phyloP scores from a whole-genome alignment of 176 grass and related monocot species.

The Oryza glumipatula region DNA sequence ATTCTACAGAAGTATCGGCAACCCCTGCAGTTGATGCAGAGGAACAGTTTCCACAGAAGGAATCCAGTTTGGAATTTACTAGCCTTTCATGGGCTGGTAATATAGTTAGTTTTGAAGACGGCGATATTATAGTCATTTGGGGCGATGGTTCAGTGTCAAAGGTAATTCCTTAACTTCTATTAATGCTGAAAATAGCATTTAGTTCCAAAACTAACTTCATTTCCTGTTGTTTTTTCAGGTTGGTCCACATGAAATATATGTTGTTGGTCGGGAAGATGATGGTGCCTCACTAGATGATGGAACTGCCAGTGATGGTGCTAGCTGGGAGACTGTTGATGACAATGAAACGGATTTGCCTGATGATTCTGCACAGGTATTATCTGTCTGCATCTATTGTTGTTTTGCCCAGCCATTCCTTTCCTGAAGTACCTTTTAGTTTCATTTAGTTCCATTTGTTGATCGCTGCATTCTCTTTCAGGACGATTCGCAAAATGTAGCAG shows the following conservation, averaged over 20 bases:
- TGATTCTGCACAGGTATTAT: constrained; percentile 65
- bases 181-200: constrained; percentile 16
- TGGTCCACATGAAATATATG: constrained; percentile 86
- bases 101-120: constrained; percentile 76
- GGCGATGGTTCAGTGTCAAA: constrained; percentile 74
- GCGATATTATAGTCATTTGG: constrained; percentile 89
- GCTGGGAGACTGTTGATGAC: constrained; percentile 97
- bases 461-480: constrained; percentile 41
- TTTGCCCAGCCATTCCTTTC: constrained; percentile 10
- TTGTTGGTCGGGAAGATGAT: constrained; percentile 89
- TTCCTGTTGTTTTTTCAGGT: constrained; percentile 63
- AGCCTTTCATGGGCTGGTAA: constrained; percentile 87
- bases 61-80: constrained; percentile 45
- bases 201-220: neutral
- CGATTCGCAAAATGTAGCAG: constrained; percentile 34
- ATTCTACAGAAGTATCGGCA: constrained; percentile 33
- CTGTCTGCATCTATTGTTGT: neutral
- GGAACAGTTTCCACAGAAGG: constrained; percentile 46
- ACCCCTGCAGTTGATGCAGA: constrained; percentile 41
- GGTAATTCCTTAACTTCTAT: constrained; percentile 50
- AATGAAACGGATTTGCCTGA: constrained; percentile 72
- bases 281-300: constrained; percentile 73
- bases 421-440: constrained; percentile 8
- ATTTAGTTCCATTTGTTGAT: constrained; percentile 25
- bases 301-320: constrained; percentile 63